These are phyloP conservation scores for Phytophthora palmivora DNA, from an alignment of 352 stramenopile species.

Conservation along the genomic window DNA sequence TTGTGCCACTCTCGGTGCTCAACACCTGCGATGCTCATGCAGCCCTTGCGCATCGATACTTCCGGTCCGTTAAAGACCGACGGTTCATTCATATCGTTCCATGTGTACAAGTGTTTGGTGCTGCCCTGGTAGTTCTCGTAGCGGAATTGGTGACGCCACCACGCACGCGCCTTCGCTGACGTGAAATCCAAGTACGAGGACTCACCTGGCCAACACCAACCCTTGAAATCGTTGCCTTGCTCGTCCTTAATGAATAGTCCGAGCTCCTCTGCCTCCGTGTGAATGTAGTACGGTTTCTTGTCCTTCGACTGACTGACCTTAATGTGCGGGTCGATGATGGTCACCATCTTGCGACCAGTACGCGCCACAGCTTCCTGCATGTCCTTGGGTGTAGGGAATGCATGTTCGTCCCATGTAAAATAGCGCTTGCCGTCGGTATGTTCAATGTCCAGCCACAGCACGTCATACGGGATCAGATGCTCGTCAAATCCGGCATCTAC, in stretches of 20 bases:
- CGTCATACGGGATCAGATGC: conserved; percentile 98
- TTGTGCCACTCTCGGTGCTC: conserved; percentile 99
- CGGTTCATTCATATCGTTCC: conserved; percentile 99
- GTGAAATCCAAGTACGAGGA: conserved; percentile 99
- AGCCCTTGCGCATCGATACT: conserved; percentile 98
- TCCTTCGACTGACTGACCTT: conserved; percentile 93
- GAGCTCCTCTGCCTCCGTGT: conserved; percentile 78
- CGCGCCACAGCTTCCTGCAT: conserved; percentile 95
- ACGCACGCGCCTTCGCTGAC: conserved; percentile 90
- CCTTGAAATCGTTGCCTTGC: conserved; percentile 96
- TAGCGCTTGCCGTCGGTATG: conserved; percentile 99
- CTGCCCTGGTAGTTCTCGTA: conserved; percentile 95
- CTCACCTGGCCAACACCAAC: conserved; percentile 99
- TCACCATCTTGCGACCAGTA: conserved; percentile 98
- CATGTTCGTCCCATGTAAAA: conserved; percentile 96
- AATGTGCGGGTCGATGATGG: conserved; percentile 99
- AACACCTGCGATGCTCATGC: conserved; percentile 90
- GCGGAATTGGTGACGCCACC: conserved; percentile 97
- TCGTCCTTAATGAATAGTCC: conserved; percentile 98
- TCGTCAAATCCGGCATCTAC: conserved; percentile 94
- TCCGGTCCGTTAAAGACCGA: conserved; percentile 99
- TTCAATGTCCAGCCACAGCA: conserved; percentile 99
- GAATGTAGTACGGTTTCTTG: conserved; percentile 90
- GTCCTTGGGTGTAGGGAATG: conserved; percentile 94
- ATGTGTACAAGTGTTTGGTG: conserved; percentile 96